Percentiles rank a stretch among this genome's conserved stretches.
These are phyloP conservation scores for Phlyctochytrium bullatum DNA, from an alignment of 192 early-diverging fungal genomes.

Conservation along the genomic window DNA sequence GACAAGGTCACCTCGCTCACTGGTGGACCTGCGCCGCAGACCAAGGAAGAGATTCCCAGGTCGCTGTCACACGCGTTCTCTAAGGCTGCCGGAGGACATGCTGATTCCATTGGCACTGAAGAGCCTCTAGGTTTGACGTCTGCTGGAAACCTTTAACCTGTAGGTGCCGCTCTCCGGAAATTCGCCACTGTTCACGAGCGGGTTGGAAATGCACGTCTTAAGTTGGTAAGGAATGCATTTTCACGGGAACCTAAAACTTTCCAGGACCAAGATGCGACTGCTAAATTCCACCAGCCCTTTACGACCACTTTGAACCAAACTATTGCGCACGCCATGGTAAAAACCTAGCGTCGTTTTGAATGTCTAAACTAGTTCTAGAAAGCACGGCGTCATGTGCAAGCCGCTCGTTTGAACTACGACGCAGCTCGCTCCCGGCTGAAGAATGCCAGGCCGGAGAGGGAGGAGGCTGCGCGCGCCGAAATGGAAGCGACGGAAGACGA, in stretches of 20 bases:
- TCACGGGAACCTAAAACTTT: conserved; percentile 23
- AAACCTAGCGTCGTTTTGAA: background rate
- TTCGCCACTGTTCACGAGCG: conserved; percentile 82
- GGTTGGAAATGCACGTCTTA: conserved; percentile 75
- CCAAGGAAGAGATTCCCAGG: conserved; percentile 37
- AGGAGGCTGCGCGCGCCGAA: conserved; percentile 74
- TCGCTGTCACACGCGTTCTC: conserved; percentile 72
- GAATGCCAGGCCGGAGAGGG: conserved; percentile 64
- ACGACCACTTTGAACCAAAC: conserved; percentile 64
- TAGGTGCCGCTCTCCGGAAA: conserved; percentile 80
- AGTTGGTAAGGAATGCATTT: conserved; percentile 31
- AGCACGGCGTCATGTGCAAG: conserved; percentile 79
- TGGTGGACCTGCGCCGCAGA: conserved; percentile 39
- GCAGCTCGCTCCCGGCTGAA: conserved; percentile 77
- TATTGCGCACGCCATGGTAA: conserved; percentile 73
- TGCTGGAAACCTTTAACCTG: background rate
- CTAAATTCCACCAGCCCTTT: conserved; percentile 77
- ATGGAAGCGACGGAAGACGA: conserved; percentile 93
- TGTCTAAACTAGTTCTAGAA: conserved; percentile 39
- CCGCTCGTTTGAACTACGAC: conserved; percentile 82
- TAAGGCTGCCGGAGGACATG: conserved; percentile 61
- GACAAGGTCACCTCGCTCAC: conserved; percentile 60
- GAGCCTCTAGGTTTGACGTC: conserved; percentile 68
- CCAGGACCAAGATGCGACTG: conserved; percentile 67
- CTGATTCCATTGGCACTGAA: conserved; percentile 69